Evolutionary conservation across 1,139 yeast species (phyloP), one percentile per base, ranked within the genome.

Genomic region (Geotrichum fermentans): DNA sequence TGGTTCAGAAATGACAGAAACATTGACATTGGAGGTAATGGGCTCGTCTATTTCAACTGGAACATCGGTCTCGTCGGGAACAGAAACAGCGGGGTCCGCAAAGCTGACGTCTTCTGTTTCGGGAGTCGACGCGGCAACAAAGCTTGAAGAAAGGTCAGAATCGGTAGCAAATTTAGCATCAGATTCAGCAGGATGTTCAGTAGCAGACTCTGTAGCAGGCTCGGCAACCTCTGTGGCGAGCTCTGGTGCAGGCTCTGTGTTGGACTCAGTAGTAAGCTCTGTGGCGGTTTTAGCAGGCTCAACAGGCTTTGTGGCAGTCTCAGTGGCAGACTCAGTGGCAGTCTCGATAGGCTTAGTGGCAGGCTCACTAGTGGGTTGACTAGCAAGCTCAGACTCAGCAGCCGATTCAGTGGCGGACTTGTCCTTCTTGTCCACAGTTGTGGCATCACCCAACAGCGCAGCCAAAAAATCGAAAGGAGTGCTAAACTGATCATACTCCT

Each of bases 311-410:
- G n/a, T n/a, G n/a, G n/a, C n/a, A n/a, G n/a, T n/a, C n/a, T n/a
- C n/a, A n/a, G n/a, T n/a, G 10, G 28, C 35, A 11, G 36, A n/a
- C 33, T 40, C 36, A 29, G 43, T 4, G 7, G 28, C 18, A 40
- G 37, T 16, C 32, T 14, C 36, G 5, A 11, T 28, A 40, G 28
- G 13, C 21, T 29, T 26, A 40, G 44, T 7, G 13, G 35, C 18
- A 32, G 35, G 5, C 18, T 32, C 13, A 16, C 10, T 6, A 32
- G 35, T 16, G 30, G 30, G 30, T 28, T 28, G 11, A 28, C 11
- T 13, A 5, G 20, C 35, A 29, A 26, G 10, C 13, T 11, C 18
- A 13, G 20, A 10, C 20, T 29, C 43, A 40, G 28, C n/a, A 16
- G 18, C 28, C 4, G 18, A 10, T 16, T 37, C 29, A 11, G 18